Base-by-base conservation (phyloP, 139 green algal species). In the Chlamydomonas incerta region DNA sequence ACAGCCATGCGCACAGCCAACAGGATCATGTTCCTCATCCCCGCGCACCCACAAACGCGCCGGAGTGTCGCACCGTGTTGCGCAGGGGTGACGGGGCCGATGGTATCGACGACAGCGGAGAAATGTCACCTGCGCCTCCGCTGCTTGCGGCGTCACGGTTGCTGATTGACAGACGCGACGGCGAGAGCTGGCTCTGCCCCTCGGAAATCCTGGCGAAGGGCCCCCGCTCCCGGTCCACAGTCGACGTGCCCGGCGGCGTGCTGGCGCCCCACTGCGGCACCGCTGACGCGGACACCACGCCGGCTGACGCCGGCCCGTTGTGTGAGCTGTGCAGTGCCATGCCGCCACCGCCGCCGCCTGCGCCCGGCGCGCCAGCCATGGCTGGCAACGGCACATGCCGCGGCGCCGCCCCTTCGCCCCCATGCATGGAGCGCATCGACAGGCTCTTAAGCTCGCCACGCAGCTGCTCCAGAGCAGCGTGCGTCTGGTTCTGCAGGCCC, bases 401-500 rank as follows among this genome's bases (percentile, higher is more conserved):
- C 41, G 41, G 41, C 41, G 8, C 41, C 41, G 8, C 41, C 41
- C 50, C 50, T 13, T 6, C 52, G 31, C 9, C 24, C 31, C 31
- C 52, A 20, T 41, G 46, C 63, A 83, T 83, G 34, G 63, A 74
- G 8, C 77, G 63, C 77, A 74, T 62, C 0, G 29, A 55, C 3
- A 83, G 62, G n/a, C 41, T 67, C 63, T 65, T 74, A 23, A 83
- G 41, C 63, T 83, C 77, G 14, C 63, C 62, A 9, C 77, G 63
- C 63, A 83, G 77, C 63, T 83, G 63, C 41, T 83, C 31, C 41
- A 83, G 63, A 21, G 77, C 77, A 3, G 77, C 77, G 33, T 83
- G 77, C 14, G 77, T 83, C 65, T 83, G 29, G 77, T 83, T 66
- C 46, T 83, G 77, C 13, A 83, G 77, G 4, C 77, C 77, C 47